Evolutionary conservation across 352 stramenopile genomes (phyloP).

Genomic region (Aphanomyces cochlioides): DNA sequence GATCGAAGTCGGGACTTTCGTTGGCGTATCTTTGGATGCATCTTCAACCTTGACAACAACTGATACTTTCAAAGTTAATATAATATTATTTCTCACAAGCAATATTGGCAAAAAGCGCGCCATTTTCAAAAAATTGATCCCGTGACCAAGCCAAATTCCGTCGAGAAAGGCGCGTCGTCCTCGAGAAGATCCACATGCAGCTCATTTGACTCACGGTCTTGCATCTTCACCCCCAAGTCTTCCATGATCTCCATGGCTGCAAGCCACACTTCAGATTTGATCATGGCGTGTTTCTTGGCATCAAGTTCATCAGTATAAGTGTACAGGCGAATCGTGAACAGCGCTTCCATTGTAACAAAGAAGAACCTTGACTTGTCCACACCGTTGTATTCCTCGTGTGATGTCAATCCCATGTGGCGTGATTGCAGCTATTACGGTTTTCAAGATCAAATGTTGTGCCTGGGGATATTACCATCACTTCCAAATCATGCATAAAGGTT

Average conservation of each 20-base stretch:
- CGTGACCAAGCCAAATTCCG: conserved; percentile 8
- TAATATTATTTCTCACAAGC: too few species aligned
- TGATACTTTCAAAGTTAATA: too few species aligned
- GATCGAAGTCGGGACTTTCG: too few species aligned
- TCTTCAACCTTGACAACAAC: too few species aligned
- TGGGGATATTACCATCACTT: conserved; percentile 44
- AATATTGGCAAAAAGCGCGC: too few species aligned
- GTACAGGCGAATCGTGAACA: conserved; percentile 80
- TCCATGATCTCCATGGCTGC: conserved; percentile 87
- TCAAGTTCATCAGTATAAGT: conserved; percentile 85
- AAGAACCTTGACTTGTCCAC: conserved; percentile 78
- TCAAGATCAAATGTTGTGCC: too few species aligned
- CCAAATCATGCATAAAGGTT: conserved; percentile 55
- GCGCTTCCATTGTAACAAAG: conserved; percentile 84
- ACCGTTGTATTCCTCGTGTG: conserved; percentile 81
- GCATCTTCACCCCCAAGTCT: conserved; percentile 51
- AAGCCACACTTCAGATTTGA: conserved; percentile 86
- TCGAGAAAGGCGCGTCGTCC: conserved; percentile 1
- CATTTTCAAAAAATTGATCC: neutral
- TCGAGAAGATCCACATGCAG: neutral
- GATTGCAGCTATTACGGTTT: conserved; percentile 45
- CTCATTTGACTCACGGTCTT: neutral
- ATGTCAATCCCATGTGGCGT: conserved; percentile 78
- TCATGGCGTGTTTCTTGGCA: conserved; percentile 83
- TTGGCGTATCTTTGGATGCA: too few species aligned